Evolutionary conservation across 169 alveolate genomes (phyloP).

Genomic region (Miamiensis avidus): DNA sequence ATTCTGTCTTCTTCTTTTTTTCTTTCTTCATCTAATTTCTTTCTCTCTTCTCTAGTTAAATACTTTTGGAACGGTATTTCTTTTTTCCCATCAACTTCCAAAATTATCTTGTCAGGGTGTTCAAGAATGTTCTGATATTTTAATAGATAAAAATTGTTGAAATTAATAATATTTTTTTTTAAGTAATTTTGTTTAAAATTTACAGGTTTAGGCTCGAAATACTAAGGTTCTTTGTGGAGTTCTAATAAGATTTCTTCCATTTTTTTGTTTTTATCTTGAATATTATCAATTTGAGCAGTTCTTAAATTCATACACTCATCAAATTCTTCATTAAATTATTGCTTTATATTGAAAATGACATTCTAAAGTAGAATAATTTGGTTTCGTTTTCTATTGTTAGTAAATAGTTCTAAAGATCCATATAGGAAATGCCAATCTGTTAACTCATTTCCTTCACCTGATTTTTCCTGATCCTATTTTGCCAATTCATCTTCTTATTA

Average conservation of each 20-base stretch:
- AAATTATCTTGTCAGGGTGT: conserved; percentile 72
- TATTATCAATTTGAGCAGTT: conserved; percentile 58
- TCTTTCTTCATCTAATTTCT: conserved; percentile 70
- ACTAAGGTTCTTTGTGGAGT: conserved; percentile 64
- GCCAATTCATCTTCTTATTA: conserved; percentile 33
- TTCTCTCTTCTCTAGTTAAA: conserved; percentile 84
- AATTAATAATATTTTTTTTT: too few species aligned
- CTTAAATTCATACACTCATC: conserved; percentile 53
- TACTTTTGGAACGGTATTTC: conserved; percentile 78
- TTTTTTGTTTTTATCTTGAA: conserved; percentile 78
- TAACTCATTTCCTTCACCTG: conserved; percentile 63
- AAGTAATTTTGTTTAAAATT: too few species aligned
- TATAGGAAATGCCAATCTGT: conserved; percentile 74
- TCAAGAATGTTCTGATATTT: conserved; percentile 57
- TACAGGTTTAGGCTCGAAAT: conserved; percentile 53
- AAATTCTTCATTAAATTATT: conserved; percentile 80
- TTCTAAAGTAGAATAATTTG: conserved; percentile 74
- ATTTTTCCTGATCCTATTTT: conserved; percentile 52
- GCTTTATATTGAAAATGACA: conserved; percentile 68
- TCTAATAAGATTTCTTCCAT: conserved; percentile 78
- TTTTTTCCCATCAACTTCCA: conserved; percentile 63
- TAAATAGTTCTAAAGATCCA: conserved; percentile 76
- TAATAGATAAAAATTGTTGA: too few species aligned
- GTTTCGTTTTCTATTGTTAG: conserved; percentile 77
- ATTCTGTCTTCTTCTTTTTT: conserved; percentile 83